Evolutionary conservation across 2,329 filamentous ascomycete genomes (phyloP), one percentile per base, ranked within the genome.

Genomic region (Cladosporium sp.): DNA sequence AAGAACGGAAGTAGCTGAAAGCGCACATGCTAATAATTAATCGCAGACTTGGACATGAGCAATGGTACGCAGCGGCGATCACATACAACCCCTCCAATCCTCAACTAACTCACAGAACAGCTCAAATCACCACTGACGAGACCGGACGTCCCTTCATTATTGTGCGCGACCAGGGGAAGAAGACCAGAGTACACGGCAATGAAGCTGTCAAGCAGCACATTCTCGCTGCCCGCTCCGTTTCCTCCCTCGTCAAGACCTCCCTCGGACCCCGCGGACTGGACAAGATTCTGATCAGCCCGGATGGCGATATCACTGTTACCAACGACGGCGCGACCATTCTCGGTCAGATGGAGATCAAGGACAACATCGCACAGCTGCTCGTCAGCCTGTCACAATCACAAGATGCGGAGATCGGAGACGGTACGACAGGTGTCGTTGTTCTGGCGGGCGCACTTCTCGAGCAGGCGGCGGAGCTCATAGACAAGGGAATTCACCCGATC

Each of bases 401-500:
- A 72, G 93, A 98, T 67, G 92, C 97, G 64, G 93, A 98, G 75
- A 98, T 98, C 66, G 93, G 93, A 68, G 93, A 98, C 70, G 93
- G 93, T 59, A 98, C 93, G 58, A 98, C 93, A 0, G 93, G 93
- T 71, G 93, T 98, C 11, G 93, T 98, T 48, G 95, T 98, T 45
- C 77, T 98, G 61, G 93, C 93, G 11, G 93, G 92, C 59, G 91
- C 93, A 57, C 82, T 98, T 59, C 79, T 98, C 56, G 95, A 98
- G 74, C 92, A 97, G 75, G 93, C 93, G 14, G 89, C 92, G 58
- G 93, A 96, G 70, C 82, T 98, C 63, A 97, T 98, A 71, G 95
- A 98, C 80, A 98, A 98, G 82, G 95, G 93, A 69, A 98, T 98
- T 65, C 93, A 98, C 75, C 93, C 93, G 57, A 98, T 98, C 70